Percentiles rank a stretch among this genome's conserved stretches.
These are phyloP conservation scores for Inga laurina DNA, from an alignment of 306 rosid genomes.

Conservation along the genomic window DNA sequence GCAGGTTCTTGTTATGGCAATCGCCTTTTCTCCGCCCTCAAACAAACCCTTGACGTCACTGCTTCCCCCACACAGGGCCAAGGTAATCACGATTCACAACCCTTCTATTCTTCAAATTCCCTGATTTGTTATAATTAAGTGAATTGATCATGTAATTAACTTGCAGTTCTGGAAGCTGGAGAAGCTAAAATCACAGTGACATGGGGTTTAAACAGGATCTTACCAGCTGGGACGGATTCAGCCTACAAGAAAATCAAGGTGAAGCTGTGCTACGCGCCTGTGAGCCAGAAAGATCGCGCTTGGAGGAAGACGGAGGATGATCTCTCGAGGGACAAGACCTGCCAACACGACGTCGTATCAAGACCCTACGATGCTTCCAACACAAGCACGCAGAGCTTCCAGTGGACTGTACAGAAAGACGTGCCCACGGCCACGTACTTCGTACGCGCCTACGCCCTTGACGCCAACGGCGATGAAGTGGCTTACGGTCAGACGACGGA, in stretches of 20 bases:
- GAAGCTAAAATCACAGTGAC: slow-evolving; percentile 58
- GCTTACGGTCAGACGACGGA: slow-evolving; percentile 74
- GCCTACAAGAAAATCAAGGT: slow-evolving; percentile 63
- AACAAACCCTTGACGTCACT: slow-evolving; percentile 57
- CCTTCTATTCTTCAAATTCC: not conserved
- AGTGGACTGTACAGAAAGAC: slow-evolving; percentile 53
- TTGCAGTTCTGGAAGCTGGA: slow-evolving; percentile 74
- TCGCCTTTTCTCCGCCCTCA: slow-evolving; percentile 57
- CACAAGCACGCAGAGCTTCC: slow-evolving; percentile 47
- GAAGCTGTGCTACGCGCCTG: slow-evolving; percentile 78
- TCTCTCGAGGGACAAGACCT: slow-evolving; percentile 75
- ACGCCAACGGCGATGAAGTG: slow-evolving; percentile 51
- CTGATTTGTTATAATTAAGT: not conserved
- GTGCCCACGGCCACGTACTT: slow-evolving; percentile 74
- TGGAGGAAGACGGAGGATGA: slow-evolving; percentile 88
- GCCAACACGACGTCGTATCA: slow-evolving; percentile 52
- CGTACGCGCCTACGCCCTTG: slow-evolving; percentile 73
- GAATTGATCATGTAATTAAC: not conserved
- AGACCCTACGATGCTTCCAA: slow-evolving; percentile 58
- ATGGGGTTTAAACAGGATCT: slow-evolving; percentile 62
- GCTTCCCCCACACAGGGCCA: slow-evolving; percentile 66
- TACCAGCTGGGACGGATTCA: slow-evolving; percentile 58
- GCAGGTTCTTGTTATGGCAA: slow-evolving; percentile 51
- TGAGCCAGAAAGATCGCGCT: slow-evolving; percentile 78
- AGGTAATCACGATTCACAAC: slow-evolving; percentile 35